These are phyloP conservation scores for Citrus reticulata DNA, from an alignment of 345 rosid species.

Conservation along the genomic window DNA sequence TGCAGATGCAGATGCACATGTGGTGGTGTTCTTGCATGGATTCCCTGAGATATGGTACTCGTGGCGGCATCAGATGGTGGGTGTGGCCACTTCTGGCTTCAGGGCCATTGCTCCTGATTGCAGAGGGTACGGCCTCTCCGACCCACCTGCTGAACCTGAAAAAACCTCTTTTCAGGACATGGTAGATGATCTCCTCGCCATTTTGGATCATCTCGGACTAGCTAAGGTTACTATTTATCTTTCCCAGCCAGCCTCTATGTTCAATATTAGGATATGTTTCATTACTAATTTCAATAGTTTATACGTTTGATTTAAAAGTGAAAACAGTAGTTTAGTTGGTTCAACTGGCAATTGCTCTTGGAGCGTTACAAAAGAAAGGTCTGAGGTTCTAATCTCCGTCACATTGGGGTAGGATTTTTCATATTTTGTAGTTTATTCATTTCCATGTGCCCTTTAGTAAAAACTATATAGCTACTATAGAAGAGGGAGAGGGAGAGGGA, in stretches of 20 bases:
- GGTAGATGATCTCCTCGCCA: constrained; percentile 31
- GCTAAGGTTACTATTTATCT: constrained; percentile 17
- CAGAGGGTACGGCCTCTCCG: constrained; percentile 56
- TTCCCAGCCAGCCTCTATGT: not conserved
- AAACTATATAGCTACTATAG: too few relatives aligned
- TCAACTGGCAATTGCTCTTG: not conserved
- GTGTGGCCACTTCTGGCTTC: constrained; percentile 41
- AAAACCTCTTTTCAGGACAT: constrained; percentile 32
- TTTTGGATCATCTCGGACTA: constrained; percentile 39
- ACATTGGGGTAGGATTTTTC: not conserved
- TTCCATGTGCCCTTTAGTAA: too few relatives aligned
- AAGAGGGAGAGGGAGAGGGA: too few relatives aligned
- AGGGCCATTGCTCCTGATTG: constrained; percentile 48
- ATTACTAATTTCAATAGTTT: too few relatives aligned
- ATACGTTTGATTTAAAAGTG: not conserved
- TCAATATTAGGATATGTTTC: not conserved
- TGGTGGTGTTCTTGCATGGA: constrained; percentile 52
- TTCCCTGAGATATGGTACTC: constrained; percentile 73
- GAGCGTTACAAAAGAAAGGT: too few relatives aligned
- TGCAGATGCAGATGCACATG: constrained; percentile 23
- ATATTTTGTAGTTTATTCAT: too few relatives aligned
- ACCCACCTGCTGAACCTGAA: constrained; percentile 40
- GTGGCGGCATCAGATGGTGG: constrained; percentile 59
- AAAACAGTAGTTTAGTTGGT: not conserved
- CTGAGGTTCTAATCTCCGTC: not conserved